These are phyloP conservation scores for Apiospora kogelbergensis DNA, from an alignment of 2,329 filamentous ascomycete genomes.

Conservation along the genomic window DNA sequence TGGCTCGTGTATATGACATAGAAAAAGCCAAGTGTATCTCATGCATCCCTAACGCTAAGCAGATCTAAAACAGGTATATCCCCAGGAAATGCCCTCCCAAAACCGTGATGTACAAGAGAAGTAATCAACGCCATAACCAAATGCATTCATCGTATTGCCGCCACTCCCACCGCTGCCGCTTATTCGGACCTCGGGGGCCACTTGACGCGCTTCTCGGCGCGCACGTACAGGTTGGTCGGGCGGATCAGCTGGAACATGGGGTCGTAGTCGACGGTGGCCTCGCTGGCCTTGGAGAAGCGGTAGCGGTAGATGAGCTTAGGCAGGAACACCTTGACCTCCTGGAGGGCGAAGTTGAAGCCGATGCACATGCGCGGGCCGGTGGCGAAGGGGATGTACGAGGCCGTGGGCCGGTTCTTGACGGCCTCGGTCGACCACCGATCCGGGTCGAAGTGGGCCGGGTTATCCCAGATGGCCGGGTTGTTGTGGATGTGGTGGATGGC, in stretches of 20 bases:
- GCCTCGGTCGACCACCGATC: conserved; percentile 58
- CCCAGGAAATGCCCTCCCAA: background rate
- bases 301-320: conserved; percentile 60
- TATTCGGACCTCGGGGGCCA: conserved; percentile 39
- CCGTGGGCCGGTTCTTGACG: conserved; percentile 51
- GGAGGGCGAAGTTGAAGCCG: conserved; percentile 64
- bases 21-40: background rate
- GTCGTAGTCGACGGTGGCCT: conserved; percentile 56
- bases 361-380: conserved; percentile 58
- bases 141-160: background rate
- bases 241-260: conserved; percentile 59
- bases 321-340: conserved; percentile 60
- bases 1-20: background rate
- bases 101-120: conserved; percentile 3
- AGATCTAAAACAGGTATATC: conserved; percentile 4
- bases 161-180: background rate
- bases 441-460: conserved; percentile 57
- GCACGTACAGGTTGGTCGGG: conserved; percentile 54
- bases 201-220: conserved; percentile 46
- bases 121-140: background rate
- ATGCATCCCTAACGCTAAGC: conserved; percentile 5
- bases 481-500: conserved; percentile 52
- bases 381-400: conserved; percentile 59
- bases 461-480: conserved; percentile 57
- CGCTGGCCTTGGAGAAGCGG: conserved; percentile 50